Evolutionary conservation across 495 filamentous ascomycete species (phyloP).

Genomic region (Gamarada debralockiae): DNA sequence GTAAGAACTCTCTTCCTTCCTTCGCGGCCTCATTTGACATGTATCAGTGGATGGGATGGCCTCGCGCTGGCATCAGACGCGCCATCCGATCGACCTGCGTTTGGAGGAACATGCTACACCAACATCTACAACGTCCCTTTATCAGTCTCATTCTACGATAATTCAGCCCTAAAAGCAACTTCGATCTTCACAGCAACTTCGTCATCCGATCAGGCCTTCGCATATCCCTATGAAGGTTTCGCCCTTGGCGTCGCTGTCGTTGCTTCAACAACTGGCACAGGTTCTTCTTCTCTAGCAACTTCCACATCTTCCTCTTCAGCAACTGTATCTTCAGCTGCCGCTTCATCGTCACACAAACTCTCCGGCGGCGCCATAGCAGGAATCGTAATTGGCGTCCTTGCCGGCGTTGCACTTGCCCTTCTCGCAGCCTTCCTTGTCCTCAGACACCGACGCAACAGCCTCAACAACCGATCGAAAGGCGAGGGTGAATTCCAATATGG

Average conservation of each 20-base stretch:
- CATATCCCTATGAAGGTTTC: slow-evolving; percentile 24
- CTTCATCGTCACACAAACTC: too few species aligned
- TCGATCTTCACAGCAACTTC: slow-evolving; percentile 18
- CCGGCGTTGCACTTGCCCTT: too few species aligned
- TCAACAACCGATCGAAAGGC: too few species aligned
- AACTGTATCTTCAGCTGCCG: background rate
- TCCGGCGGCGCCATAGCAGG: too few species aligned
- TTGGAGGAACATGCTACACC: slow-evolving; percentile 25
- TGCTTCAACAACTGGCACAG: slow-evolving; percentile 3
- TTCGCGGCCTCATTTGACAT: slow-evolving; percentile 1
- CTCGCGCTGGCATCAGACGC: slow-evolving; percentile 11
- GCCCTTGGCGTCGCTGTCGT: slow-evolving; percentile 15
- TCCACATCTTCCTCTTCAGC: background rate
- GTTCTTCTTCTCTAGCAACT: too few species aligned
- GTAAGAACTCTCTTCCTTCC: slow-evolving; percentile 2
- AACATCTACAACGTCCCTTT: slow-evolving; percentile 20
- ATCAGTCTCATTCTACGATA: slow-evolving; percentile 16
- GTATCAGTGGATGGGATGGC: slow-evolving; percentile 15
- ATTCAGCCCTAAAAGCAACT: slow-evolving; percentile 9
- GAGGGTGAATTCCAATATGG: too few species aligned
- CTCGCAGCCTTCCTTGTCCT: too few species aligned
- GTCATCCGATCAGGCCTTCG: slow-evolving; percentile 18
- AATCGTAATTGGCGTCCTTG: too few species aligned
- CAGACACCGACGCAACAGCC: too few species aligned
- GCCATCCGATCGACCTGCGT: slow-evolving; percentile 22